Evolutionary conservation across 257 asterid species (phyloP), one percentile per base, ranked within the genome.

Genomic region (Haberlea rhodopensis): DNA sequence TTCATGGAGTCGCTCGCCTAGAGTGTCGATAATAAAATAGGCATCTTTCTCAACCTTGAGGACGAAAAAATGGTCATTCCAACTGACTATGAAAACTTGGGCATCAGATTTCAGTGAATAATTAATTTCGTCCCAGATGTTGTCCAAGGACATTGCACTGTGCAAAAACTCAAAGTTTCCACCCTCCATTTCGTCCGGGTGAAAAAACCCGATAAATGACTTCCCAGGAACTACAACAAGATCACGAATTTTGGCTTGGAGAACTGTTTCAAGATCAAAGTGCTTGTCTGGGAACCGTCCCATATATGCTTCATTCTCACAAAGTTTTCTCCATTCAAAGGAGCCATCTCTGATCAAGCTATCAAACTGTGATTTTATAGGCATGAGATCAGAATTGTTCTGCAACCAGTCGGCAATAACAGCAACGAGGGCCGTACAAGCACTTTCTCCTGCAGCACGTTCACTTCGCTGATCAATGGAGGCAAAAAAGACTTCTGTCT

Each of bases 391-490:
- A 28, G 23, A 73, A 72, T 89, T 87, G 51, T 65, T 73, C 63
- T 87, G 99, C 68, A 92, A 72, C 99, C 99, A 92, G 74, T 92
- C 90, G 13, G 97, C 96, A 27, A 92, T 77, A 20, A 92, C 96
- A 32, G 99, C 95, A 31, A 89, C 99, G 8, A 92, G 96, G 45
- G 90, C 94, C 2, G 99, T 92, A 66, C 99, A 92, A 28, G 99
- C 99, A 54, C 99, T 85, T 74, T 84, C 99, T 26, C 99, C 97
- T 1, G 97, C 94, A 9, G 97, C 99, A 57, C 71, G 84, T 72
- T 92, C 99, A n/a, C 95, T 92, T 66, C 97, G 79, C 61, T 92
- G 99, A 56, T 92, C 99, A 34, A 92, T 92, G 66, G 99, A 87
- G 57, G 99, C 99, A 65, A 89, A 85, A 77, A 92, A 92, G 59